Evolutionary conservation across 2,329 filamentous ascomycete genomes (phyloP), one percentile per base, ranked within the genome.

Genomic region (Trichoderma gracile): DNA sequence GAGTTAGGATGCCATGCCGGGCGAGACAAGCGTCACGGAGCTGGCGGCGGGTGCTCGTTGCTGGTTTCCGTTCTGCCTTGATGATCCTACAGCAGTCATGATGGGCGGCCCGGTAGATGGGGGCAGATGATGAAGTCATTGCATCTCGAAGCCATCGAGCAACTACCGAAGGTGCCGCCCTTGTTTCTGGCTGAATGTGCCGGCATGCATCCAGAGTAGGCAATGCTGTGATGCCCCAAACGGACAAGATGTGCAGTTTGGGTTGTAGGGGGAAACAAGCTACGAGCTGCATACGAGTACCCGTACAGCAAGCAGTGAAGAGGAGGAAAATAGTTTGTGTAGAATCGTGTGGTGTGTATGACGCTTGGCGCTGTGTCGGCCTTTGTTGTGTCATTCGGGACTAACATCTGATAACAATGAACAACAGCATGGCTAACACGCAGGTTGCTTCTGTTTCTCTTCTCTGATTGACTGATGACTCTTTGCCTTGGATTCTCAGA

Each of bases 111-210:
- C 47, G 58, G 58, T 45, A 61, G 58, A 61, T 61, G 58, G 55
- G 33, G 55, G 58, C 17, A 45, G 58, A 61, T 61, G 46, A 61
- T 61, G 58, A 61, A 61, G 45, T 61, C 47, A 61, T 52, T 38
- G 10, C 10, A 38, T 38, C 33, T 38, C 10, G 17, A 50, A 61
- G n/a, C 42, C 58, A 61, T 61, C 46, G 27, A 17, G 14, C 50
- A 61, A 61, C 45, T 61, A 49, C 58, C 58, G 58, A 52, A 40
- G 54, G n/a, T 27, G 54, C 42, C 42, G 33, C 42, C 54, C 56
- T 30, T 30, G 38, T 49, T 49, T 15, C 21, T 53, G 43, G 46
- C 46, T 27, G 23, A 33, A 61, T 43, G 5, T 25, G 58, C 43
- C 47, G 21, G 42, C n/a, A 40, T 30, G 27, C 9, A 14, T 27